Conservation (phyloP, 2,329 filamentous ascomycete species). For the Apiospora rasikravindrae region DNA sequence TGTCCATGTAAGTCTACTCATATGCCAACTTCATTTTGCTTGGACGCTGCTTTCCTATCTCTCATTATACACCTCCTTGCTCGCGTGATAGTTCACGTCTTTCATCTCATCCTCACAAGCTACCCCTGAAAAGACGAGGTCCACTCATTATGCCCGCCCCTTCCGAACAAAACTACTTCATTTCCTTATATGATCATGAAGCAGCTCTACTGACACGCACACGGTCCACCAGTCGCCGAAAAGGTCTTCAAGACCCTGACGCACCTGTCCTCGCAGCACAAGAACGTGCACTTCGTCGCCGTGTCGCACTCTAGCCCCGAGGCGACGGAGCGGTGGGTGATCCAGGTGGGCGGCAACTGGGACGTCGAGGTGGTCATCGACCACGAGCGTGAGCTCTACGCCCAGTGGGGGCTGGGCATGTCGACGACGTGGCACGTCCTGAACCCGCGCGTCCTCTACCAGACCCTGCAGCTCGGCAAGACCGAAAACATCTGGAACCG, state of each 20-base stretch:
- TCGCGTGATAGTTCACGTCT: neutral
- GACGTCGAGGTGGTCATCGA: conserved; percentile 66
- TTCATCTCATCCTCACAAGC: neutral
- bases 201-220: neutral
- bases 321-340: conserved; percentile 63
- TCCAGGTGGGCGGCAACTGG: conserved; percentile 60
- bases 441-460: conserved; percentile 61
- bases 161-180: neutral
- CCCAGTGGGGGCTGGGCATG: conserved; percentile 68
- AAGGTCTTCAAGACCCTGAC: conserved; percentile 66
- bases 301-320: conserved; percentile 63
- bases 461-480: conserved; percentile 61
- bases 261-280: conserved; percentile 54
- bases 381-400: conserved; percentile 63
- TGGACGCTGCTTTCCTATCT: neutral
- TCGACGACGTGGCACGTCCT: conserved; percentile 67
- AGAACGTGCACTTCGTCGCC: conserved; percentile 61
- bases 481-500: conserved; percentile 71
- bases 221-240: conserved; percentile 61
- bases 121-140: neutral
- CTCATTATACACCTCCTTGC: neutral
- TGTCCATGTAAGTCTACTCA: conserved; percentile 67
- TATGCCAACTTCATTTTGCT: conserved; percentile 1
- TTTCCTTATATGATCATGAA: neutral
- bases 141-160: neutral